Conservation (phyloP, 1,284 basidiomycete species). For the Somion occarium region DNA sequence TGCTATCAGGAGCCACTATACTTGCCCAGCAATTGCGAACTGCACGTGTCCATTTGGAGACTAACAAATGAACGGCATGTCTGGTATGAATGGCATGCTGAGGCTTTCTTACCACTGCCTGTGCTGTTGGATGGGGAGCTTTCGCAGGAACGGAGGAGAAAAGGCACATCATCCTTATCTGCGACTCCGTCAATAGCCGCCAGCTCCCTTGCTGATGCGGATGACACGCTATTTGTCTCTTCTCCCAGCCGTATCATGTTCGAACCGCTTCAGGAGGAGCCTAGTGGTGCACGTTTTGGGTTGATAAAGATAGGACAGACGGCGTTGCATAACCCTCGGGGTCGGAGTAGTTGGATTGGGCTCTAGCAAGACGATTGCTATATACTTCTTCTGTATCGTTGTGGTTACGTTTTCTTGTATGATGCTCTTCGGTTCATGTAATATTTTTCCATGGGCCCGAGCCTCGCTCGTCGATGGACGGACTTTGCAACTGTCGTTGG, state of each 20-base stretch:
- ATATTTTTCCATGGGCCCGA: too few species aligned
- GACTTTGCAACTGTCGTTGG: neutral
- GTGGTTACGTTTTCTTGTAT: too few species aligned
- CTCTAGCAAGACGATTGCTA: too few species aligned
- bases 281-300: conserved; percentile 26
- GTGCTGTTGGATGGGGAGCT: neutral
- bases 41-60: conserved; percentile 94
- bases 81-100: conserved; percentile 99
- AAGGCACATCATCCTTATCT: conserved; percentile 22
- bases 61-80: conserved; percentile 84
- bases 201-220: conserved; percentile 60
- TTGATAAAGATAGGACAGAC: conserved; percentile 91
- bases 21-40: conserved; percentile 86
- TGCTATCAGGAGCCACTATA: conserved; percentile 80
- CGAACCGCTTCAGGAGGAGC: conserved; percentile 2
- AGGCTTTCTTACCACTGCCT: conserved; percentile 77
- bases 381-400: too few species aligned
- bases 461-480: too few species aligned
- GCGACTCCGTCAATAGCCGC: conserved; percentile 45
- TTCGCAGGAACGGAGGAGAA: neutral
- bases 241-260: conserved; percentile 19
- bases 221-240: conserved; percentile 34
- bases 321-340: conserved; percentile 84
- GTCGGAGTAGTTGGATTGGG: conserved; percentile 90
- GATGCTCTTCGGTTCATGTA: too few species aligned